phyloP scores from a whole-genome alignment of 2,329 filamentous ascomycete species.

The Fonsecaea pedrosoi region DNA sequence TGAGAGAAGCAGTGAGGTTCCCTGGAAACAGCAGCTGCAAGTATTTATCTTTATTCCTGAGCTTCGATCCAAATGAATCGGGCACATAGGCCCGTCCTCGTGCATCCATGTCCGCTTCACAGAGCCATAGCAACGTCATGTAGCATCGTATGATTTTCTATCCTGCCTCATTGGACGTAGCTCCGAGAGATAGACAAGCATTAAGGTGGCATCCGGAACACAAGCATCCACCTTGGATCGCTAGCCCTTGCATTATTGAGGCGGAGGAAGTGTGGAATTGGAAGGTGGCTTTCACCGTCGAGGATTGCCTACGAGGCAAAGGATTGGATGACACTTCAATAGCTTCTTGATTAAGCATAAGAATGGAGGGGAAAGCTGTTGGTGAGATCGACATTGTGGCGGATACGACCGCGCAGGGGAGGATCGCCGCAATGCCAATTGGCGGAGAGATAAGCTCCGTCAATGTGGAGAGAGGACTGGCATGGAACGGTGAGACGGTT shows the following conservation, averaged over 20 bases:
- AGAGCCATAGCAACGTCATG: constrained; percentile 11
- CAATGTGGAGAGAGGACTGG: constrained; percentile 3
- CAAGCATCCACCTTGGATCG: constrained; percentile 5
- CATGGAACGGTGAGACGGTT: constrained; percentile 10
- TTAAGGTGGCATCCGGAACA: constrained; percentile 14
- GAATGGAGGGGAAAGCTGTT: neutral
- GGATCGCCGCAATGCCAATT: neutral
- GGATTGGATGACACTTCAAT: constrained; percentile 21
- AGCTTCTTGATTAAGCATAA: constrained; percentile 31
- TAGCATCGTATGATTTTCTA: constrained; percentile 8
- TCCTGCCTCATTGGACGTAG: constrained; percentile 24
- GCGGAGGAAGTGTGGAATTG: constrained; percentile 1
- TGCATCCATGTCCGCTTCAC: constrained; percentile 2
- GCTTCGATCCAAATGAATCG: neutral
- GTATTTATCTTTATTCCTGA: constrained; percentile 2
- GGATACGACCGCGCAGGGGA: neutral
- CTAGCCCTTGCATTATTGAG: constrained; percentile 27
- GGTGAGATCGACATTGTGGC: constrained; percentile 8
- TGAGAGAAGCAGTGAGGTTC: neutral
- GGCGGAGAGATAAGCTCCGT: constrained; percentile 8
- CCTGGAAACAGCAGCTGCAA: neutral
- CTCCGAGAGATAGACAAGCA: constrained; percentile 21
- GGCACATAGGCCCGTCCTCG: neutral
- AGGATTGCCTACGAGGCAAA: neutral
- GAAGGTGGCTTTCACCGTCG: neutral